These are phyloP conservation scores for Irineochytrium annulatum DNA, from an alignment of 192 early-diverging fungal genomes.

Conservation along the genomic window DNA sequence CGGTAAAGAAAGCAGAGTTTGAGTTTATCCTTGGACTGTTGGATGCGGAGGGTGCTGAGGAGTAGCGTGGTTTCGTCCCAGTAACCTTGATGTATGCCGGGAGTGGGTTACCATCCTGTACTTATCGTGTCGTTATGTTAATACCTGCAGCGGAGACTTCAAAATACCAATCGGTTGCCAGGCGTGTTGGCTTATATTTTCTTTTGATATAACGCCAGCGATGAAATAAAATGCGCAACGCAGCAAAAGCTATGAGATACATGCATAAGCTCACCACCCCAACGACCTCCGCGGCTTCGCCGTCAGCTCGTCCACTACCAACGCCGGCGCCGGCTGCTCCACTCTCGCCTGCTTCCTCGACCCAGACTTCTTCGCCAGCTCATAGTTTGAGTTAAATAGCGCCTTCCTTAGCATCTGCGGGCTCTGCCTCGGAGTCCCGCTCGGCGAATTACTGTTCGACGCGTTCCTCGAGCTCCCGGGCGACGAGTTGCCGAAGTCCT, in stretches of 20 bases:
- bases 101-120: too few species aligned
- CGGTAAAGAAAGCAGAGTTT: constrained; percentile 57
- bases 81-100: too few species aligned
- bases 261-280: constrained; percentile 18
- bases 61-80: too few species aligned
- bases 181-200: too few species aligned
- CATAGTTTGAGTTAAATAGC: neutral
- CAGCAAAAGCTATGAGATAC: neutral
- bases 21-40: constrained; percentile 53
- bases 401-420: constrained; percentile 3
- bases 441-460: neutral
- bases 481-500: neutral
- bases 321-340: neutral
- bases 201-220: too few species aligned
- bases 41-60: neutral
- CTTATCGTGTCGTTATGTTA: too few species aligned
- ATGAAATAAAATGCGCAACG: neutral
- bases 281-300: constrained; percentile 19
- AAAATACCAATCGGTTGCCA: too few species aligned
- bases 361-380: constrained; percentile 1
- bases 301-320: neutral
- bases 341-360: constrained; percentile 8
- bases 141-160: too few species aligned
- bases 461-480: neutral
- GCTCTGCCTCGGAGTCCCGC: neutral